Evolutionary conservation across 768 basidiomycete genomes (phyloP).

Genomic region (Russula brevipes): DNA sequence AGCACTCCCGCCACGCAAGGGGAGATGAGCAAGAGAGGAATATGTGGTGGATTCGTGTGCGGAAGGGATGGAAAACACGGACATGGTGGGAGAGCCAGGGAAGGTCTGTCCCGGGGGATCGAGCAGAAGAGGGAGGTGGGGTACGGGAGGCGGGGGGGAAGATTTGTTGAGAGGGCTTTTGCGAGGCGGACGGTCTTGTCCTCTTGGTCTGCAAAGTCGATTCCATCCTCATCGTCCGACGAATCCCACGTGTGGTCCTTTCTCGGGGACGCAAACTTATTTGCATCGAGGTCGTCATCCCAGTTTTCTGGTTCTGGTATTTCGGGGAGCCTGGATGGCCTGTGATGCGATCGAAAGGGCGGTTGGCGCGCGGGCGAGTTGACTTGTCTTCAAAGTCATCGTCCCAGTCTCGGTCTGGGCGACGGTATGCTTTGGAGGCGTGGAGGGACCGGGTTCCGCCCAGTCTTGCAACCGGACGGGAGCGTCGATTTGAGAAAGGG

Average conservation of each 20-base stretch:
- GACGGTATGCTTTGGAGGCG: constrained; percentile 38
- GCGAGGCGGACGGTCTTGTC: constrained; percentile 60
- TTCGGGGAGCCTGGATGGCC: constrained; percentile 29
- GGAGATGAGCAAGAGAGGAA: constrained; percentile 42
- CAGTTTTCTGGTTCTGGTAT: constrained; percentile 46
- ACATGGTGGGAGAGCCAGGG: constrained; percentile 54
- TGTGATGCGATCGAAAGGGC: constrained; percentile 29
- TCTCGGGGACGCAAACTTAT: constrained; percentile 32
- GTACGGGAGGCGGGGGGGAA: constrained; percentile 37
- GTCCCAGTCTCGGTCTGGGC: constrained; percentile 53
- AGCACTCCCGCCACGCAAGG: constrained; percentile 38
- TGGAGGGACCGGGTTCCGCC: constrained; percentile 50
- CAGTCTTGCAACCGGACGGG: constrained; percentile 33
- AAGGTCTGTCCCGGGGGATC: constrained; percentile 35
- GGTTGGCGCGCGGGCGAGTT: constrained; percentile 36
- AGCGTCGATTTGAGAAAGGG: constrained; percentile 13
- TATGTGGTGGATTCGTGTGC: constrained; percentile 41
- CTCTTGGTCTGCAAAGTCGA: constrained; percentile 51
- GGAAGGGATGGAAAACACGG: constrained; percentile 65
- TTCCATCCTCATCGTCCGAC: constrained; percentile 47
- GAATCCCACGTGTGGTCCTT: constrained; percentile 39
- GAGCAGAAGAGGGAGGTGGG: constrained; percentile 37
- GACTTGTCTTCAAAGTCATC: constrained; percentile 58
- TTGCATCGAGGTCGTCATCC: constrained; percentile 58
- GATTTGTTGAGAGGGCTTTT: constrained; percentile 35